Evolutionary conservation across 768 basidiomycete species (phyloP).

Genomic region (Botryobasidium botryosum): DNA sequence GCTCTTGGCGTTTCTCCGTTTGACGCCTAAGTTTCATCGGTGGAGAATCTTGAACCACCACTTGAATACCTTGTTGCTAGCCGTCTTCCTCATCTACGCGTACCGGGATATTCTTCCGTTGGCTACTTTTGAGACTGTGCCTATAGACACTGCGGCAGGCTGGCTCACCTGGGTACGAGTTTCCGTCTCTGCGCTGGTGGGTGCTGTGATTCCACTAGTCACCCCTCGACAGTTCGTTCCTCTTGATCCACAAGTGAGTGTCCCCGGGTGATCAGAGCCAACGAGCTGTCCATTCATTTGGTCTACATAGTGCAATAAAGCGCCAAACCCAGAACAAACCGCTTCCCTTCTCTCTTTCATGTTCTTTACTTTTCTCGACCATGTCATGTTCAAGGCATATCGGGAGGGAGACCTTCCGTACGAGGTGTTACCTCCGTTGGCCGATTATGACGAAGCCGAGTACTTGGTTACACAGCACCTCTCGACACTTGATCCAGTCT

Average conservation of each 20-base stretch:
- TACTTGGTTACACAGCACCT: conserved; percentile 20
- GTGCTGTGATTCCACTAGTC: conserved; percentile 18
- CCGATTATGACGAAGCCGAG: conserved; percentile 26
- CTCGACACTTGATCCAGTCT: conserved; percentile 19
- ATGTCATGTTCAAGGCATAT: conserved; percentile 28
- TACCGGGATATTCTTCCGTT: conserved; percentile 33
- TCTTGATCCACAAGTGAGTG: background rate
- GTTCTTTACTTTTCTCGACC: conserved; percentile 36
- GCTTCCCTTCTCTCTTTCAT: conserved; percentile 29
- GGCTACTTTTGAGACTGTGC: conserved; percentile 31
- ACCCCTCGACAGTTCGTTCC: background rate
- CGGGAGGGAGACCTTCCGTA: conserved; percentile 26
- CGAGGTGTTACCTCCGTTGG: conserved; percentile 28
- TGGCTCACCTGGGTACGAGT: conserved; percentile 37
- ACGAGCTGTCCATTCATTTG: background rate
- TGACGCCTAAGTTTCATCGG: no score
- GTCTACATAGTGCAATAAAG: conserved; percentile 14
- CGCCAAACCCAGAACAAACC: conserved; percentile 31
- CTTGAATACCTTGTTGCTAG: conserved; percentile 30
- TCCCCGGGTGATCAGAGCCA: background rate
- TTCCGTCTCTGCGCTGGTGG: conserved; percentile 27
- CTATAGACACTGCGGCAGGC: conserved; percentile 32
- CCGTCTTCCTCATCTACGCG: conserved; percentile 30
- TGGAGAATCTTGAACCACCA: no score
- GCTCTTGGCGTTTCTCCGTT: no score